Conservation (phyloP, 768 basidiomycete species). For the Kondoa subrosea region DNA sequence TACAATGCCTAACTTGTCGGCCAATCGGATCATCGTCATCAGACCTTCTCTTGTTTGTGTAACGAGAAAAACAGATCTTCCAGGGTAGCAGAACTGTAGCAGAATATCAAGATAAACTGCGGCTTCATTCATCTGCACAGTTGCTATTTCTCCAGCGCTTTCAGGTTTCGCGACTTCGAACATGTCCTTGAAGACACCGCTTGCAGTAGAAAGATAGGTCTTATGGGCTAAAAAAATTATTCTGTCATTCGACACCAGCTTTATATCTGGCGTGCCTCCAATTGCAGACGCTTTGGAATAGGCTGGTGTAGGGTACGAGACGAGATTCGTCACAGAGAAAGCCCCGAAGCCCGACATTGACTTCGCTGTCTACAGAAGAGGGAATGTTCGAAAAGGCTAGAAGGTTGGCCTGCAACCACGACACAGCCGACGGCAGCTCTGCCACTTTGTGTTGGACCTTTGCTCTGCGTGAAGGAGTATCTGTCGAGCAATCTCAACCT, state of each 20-base stretch:
- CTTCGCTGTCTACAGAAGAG: too few relatives aligned
- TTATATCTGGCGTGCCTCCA: not conserved
- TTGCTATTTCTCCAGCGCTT: not conserved
- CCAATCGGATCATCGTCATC: not conserved
- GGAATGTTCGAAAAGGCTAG: too few relatives aligned
- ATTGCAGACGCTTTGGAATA: too few relatives aligned
- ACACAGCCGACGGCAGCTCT: too few relatives aligned
- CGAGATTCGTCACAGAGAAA: too few relatives aligned
- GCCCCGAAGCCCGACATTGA: too few relatives aligned
- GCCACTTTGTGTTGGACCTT: too few relatives aligned
- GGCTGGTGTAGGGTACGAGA: too few relatives aligned
- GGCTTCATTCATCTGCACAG: not conserved
- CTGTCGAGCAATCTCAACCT: too few relatives aligned
- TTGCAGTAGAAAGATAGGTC: not conserved
- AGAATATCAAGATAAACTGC: not conserved
- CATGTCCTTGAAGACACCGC: not conserved
- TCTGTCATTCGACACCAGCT: not conserved
- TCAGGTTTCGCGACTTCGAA: not conserved
- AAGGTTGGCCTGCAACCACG: too few relatives aligned
- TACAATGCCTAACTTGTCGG: not conserved
- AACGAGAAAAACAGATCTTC: not conserved
- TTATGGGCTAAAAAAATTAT: not conserved
- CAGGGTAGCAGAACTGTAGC: not conserved
- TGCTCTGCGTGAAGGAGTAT: too few relatives aligned
- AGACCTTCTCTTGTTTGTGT: not conserved